Evolutionary conservation across 1,284 basidiomycete species (phyloP).

Genomic region (Rhodotorula sp.): DNA sequence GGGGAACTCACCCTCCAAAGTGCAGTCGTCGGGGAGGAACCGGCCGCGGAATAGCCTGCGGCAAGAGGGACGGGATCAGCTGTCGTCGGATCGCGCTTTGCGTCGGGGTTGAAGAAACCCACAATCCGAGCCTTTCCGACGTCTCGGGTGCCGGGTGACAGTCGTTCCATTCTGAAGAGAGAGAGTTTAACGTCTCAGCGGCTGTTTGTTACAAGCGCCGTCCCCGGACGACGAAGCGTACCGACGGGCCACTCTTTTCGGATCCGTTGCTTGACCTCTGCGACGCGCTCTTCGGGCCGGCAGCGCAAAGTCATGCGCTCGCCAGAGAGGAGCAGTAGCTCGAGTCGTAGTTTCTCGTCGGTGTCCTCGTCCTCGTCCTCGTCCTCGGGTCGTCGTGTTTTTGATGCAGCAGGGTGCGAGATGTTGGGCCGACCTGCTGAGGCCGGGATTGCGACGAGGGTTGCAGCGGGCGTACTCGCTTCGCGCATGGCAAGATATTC

Average conservation of each 20-base stretch:
- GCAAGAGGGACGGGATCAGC: background rate
- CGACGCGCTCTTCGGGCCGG: constrained; percentile 1
- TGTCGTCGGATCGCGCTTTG: fast-evolving
- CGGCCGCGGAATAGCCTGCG: constrained; percentile 27
- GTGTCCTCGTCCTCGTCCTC: too few relatives aligned
- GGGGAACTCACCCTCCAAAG: constrained; percentile 7
- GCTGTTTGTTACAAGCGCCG: background rate
- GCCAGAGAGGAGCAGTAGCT: constrained; percentile 18
- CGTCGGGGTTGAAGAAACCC: background rate
- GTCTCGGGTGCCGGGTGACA: background rate
- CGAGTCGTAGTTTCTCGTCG: background rate
- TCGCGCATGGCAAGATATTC: too few relatives aligned
- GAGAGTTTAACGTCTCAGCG: fast-evolving
- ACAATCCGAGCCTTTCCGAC: constrained; percentile 14
- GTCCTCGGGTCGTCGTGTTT: too few relatives aligned
- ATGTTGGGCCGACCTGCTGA: too few relatives aligned
- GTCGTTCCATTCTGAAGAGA: constrained; percentile 14
- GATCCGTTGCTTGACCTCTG: background rate
- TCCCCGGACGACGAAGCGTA: background rate
- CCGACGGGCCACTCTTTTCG: constrained; percentile 23
- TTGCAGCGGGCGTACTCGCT: too few relatives aligned
- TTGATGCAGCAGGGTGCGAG: too few relatives aligned
- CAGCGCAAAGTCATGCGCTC: constrained; percentile 5
- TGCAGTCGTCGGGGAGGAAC: constrained; percentile 6
- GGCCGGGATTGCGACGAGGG: too few relatives aligned